These are phyloP conservation scores for Colletotrichum musae DNA, from an alignment of 2,329 filamentous ascomycete genomes.

Conservation along the genomic window DNA sequence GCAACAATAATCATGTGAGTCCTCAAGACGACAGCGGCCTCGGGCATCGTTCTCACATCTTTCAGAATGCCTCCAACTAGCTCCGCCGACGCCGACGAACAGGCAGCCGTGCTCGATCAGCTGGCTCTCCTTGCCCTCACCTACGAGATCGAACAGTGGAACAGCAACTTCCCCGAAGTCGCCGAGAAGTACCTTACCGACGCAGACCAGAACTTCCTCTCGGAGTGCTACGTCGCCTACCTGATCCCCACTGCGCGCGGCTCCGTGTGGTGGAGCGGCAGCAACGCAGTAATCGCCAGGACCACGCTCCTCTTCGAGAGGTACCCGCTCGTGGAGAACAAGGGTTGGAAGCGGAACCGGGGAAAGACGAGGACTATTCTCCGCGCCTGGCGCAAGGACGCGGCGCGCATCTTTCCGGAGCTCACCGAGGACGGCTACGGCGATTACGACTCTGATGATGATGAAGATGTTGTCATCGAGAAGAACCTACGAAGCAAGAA, in stretches of 20 bases:
- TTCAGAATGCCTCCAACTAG: conserved; percentile 12
- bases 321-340: conserved; percentile 8
- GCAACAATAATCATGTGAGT: conserved; percentile 2
- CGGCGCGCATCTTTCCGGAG: conserved; percentile 13
- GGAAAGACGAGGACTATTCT: conserved; percentile 10
- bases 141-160: conserved; percentile 22
- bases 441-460: neutral
- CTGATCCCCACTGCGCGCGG: conserved; percentile 17
- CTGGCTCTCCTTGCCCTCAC: conserved; percentile 32
- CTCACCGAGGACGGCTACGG: neutral
- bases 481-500: neutral
- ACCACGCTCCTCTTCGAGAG: neutral
- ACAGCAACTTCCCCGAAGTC: neutral
- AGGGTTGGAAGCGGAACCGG: conserved; percentile 4
- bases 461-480: neutral
- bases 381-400: conserved; percentile 27
- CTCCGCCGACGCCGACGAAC: neutral
- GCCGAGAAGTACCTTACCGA: conserved; percentile 2
- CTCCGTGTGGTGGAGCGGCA: conserved; percentile 29
- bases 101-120: neutral
- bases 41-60: neutral
- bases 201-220: conserved; percentile 15
- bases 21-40: neutral
- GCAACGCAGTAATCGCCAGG: conserved; percentile 5
- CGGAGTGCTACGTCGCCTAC: conserved; percentile 3